Percentiles rank a stretch among this genome's conserved stretches.
Evolutionary conservation across 2,329 filamentous ascomycete genomes (phyloP).

Genomic region (Penicillium fuscoglaucum): DNA sequence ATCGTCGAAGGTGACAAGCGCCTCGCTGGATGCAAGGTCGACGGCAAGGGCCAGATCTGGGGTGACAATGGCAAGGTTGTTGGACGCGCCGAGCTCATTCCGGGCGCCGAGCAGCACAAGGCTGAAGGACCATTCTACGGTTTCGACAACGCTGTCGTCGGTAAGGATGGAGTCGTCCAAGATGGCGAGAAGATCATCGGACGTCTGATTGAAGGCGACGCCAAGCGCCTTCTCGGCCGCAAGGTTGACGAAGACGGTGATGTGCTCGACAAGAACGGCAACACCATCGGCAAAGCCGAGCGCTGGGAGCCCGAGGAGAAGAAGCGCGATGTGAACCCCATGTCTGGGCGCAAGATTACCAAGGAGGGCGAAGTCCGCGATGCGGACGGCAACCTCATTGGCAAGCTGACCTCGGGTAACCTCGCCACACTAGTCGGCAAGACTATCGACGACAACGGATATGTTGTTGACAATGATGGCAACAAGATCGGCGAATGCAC

Average conservation of each 20-base stretch:
- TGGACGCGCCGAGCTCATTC: conserved; percentile 58
- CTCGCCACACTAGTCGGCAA: conserved; percentile 45
- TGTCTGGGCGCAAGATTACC: conserved; percentile 56
- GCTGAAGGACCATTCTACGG: conserved; percentile 61
- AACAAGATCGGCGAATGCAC: conserved; percentile 66
- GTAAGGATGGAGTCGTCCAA: conserved; percentile 58
- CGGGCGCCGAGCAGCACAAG: conserved; percentile 49
- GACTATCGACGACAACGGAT: conserved; percentile 51
- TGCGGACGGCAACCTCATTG: conserved; percentile 48
- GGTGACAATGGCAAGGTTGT: conserved; percentile 63
- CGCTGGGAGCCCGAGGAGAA: conserved; percentile 64
- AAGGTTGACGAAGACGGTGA: conserved; percentile 69
- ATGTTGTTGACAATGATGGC: conserved; percentile 59
- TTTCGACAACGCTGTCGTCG: conserved; percentile 57
- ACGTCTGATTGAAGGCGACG: conserved; percentile 63
- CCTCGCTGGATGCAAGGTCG: conserved; percentile 62
- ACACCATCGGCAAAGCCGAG: conserved; percentile 66
- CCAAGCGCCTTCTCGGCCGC: conserved; percentile 64
- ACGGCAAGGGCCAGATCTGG: conserved; percentile 64
- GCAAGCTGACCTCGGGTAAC: conserved; percentile 48
- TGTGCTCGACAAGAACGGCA: conserved; percentile 66
- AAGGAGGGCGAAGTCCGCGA: conserved; percentile 52
- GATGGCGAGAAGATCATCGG: conserved; percentile 51
- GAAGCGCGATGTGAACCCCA: conserved; percentile 58
- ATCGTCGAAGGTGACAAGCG: conserved; percentile 59